Conservation (phyloP, 2,329 filamentous ascomycete genomes). For the Exophiala mesophila region DNA sequence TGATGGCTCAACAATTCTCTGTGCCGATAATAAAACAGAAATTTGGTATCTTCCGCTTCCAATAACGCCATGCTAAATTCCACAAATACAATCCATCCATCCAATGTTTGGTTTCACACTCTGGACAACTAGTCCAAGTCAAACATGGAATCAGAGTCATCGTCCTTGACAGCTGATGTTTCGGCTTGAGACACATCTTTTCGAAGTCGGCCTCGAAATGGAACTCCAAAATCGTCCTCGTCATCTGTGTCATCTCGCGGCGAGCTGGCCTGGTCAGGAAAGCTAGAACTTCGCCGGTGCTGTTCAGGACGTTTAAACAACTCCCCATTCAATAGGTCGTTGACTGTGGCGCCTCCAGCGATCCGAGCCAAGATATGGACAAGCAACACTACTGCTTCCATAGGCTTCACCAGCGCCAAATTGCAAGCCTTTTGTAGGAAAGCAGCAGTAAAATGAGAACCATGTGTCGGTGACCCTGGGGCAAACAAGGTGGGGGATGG, state of each 20-base stretch:
- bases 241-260: constrained; percentile 26
- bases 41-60: background rate
- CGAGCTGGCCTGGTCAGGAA: constrained; percentile 15
- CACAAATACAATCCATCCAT: background rate
- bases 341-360: constrained; percentile 42
- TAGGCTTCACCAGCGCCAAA: constrained; percentile 73
- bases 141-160: constrained; percentile 19
- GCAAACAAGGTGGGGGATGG: constrained; percentile 61
- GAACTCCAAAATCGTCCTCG: constrained; percentile 38
- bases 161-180: constrained; percentile 1
- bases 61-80: constrained; percentile 3
- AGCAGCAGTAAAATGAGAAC: constrained; percentile 51
- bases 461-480: constrained; percentile 26
- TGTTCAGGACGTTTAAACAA: constrained; percentile 19
- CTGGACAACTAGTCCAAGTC: constrained; percentile 17
- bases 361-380: constrained; percentile 76
- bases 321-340: constrained; percentile 27
- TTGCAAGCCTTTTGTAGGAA: constrained; percentile 73
- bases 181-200: constrained; percentile 1
- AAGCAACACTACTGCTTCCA: constrained; percentile 72
- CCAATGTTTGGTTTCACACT: no score
- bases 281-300: constrained; percentile 21
- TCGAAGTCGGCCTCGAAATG: constrained; percentile 26
- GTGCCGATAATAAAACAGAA: no score
- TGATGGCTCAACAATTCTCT: no score